phyloP scores from a whole-genome alignment of 2,329 filamentous ascomycete species.

The Madurella mycetomatis region DNA sequence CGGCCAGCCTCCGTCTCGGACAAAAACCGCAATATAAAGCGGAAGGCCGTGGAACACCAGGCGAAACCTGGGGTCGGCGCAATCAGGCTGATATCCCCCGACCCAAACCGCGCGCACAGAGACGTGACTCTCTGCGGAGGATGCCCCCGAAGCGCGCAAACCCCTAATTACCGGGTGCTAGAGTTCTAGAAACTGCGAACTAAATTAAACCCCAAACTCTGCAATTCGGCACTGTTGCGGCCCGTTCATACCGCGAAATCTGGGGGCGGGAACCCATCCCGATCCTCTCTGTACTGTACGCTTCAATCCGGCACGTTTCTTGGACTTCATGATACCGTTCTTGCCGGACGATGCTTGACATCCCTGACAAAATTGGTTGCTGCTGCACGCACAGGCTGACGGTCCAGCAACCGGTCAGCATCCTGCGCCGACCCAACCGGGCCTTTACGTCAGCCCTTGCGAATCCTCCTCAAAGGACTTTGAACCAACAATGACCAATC shows the following conservation, averaged over 20 bases:
- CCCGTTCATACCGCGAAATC: background rate
- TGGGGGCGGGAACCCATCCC: background rate
- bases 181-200: slow-evolving; percentile 10
- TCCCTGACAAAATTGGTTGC: too few species aligned
- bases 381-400: too few species aligned
- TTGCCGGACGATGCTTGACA: too few species aligned
- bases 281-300: too few species aligned
- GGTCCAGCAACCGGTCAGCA: too few species aligned
- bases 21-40: slow-evolving; percentile 15
- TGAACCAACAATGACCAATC: too few species aligned
- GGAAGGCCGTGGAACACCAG: slow-evolving; percentile 11
- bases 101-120: slow-evolving; percentile 3
- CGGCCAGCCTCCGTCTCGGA: slow-evolving; percentile 8
- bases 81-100: slow-evolving; percentile 26
- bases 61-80: background rate
- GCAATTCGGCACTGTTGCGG: slow-evolving; percentile 4
- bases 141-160: slow-evolving; percentile 5
- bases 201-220: background rate
- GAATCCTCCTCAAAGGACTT: too few species aligned
- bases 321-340: too few species aligned
- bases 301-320: too few species aligned
- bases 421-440: too few species aligned
- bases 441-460: too few species aligned
- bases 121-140: slow-evolving; percentile 11
- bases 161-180: slow-evolving; percentile 9